Conservation (phyloP, 2,329 filamentous ascomycete genomes). For the Rhinocladiella similis region DNA sequence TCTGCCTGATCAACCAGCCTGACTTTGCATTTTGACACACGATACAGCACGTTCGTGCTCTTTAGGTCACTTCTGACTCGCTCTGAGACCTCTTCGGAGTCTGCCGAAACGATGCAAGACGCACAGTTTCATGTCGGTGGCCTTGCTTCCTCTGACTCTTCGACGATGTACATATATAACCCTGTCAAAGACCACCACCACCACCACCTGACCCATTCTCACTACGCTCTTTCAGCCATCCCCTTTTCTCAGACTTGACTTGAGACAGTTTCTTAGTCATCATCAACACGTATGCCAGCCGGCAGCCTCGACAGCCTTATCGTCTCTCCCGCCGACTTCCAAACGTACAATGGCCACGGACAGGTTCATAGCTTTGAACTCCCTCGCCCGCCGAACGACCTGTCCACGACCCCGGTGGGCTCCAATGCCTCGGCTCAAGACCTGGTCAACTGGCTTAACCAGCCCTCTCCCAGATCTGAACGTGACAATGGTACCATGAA, state of each 20-base stretch:
- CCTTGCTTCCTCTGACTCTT: too few species aligned
- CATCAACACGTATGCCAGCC: not conserved
- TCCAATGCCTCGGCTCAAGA: not conserved
- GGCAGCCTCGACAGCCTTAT: conserved; percentile 22
- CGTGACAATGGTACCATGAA: conserved; percentile 14
- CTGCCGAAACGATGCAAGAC: not conserved
- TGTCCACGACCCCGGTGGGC: not conserved
- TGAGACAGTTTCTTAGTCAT: too few species aligned
- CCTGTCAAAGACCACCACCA: too few species aligned
- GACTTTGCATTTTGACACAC: not conserved
- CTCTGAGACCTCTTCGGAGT: not conserved
- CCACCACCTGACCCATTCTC: not conserved
- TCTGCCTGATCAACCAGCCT: not conserved
- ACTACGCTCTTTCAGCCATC: not conserved
- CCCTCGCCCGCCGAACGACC: conserved; percentile 3
- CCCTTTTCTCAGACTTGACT: not conserved
- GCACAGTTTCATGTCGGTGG: too few species aligned
- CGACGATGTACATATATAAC: too few species aligned
- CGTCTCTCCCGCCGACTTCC: conserved; percentile 16
- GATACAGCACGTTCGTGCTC: not conserved
- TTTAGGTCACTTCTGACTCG: not conserved
- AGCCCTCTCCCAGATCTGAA: not conserved
- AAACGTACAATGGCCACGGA: conserved; percentile 22
- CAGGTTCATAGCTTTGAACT: conserved; percentile 17
- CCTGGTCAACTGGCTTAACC: conserved; percentile 10